Evolutionary conservation across 2,329 filamentous ascomycete genomes (phyloP).

Genomic region (Scedosporium dehoogii): DNA sequence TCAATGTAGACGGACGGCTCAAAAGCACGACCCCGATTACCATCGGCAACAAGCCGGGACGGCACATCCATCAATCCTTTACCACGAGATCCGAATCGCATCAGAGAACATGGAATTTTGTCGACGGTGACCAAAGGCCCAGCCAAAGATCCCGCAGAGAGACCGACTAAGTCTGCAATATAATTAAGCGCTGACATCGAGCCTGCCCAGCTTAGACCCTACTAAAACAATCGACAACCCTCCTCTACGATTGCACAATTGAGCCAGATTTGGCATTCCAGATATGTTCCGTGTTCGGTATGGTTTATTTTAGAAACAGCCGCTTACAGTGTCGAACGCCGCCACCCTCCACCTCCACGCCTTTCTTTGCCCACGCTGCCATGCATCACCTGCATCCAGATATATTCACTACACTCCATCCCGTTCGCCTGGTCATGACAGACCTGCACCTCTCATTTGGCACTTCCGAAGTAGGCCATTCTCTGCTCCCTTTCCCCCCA

Average conservation of each 20-base stretch:
- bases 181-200: background rate
- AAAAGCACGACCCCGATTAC: too few relatives aligned
- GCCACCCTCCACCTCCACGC: too few relatives aligned
- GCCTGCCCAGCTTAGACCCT: too few relatives aligned
- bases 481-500: background rate
- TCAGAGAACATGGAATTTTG: background rate
- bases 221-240: background rate
- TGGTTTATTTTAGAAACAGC: background rate
- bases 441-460: background rate
- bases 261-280: background rate
- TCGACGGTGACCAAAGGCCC: background rate
- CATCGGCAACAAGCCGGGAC: too few relatives aligned
- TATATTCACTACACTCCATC: constrained; percentile 1
- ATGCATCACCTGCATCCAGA: background rate
- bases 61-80: background rate
- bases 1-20: too few relatives aligned
- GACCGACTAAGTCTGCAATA: background rate
- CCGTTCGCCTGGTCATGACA: background rate
- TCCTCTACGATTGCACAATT: background rate
- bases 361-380: background rate
- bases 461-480: background rate
- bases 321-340: background rate
- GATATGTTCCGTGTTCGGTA: background rate
- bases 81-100: background rate
- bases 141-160: background rate